A percentile compares a stretch with the other conserved stretches of the same genome.
These are phyloP conservation scores for Saturnispora serradocipensis DNA, from an alignment of 805 yeast species.

Conservation along the genomic window DNA sequence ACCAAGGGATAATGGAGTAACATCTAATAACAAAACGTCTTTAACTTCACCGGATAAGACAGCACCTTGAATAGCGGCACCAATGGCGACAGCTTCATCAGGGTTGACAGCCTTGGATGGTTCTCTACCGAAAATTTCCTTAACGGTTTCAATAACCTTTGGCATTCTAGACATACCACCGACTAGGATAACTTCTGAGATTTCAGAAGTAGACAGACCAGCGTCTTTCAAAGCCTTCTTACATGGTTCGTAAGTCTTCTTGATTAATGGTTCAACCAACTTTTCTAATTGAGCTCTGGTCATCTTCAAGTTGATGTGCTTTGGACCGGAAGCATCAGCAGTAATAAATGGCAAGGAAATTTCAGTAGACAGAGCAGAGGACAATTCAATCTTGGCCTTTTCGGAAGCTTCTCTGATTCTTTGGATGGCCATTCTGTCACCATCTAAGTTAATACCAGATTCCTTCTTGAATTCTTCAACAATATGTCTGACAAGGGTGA, in stretches of 20 bases:
- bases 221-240: constrained; percentile 71
- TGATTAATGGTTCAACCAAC: constrained; percentile 56
- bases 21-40: constrained; percentile 70
- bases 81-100: constrained; percentile 89
- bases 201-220: constrained; percentile 50
- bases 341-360: constrained; percentile 64
- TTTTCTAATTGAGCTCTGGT: constrained; percentile 62
- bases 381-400: constrained; percentile 63
- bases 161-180: constrained; percentile 95
- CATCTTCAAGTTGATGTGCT: constrained; percentile 37
- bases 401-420: constrained; percentile 77
- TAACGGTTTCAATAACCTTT: constrained; percentile 56
- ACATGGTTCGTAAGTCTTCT: constrained; percentile 64
- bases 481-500: constrained; percentile 71
- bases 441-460: constrained; percentile 44
- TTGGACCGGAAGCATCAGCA: constrained; percentile 32
- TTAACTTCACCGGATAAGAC: constrained; percentile 74
- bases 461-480: constrained; percentile 47
- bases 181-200: constrained; percentile 68
- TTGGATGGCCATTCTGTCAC: constrained; percentile 53
- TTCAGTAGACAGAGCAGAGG: constrained; percentile 52
- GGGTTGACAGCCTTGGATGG: constrained; percentile 75
- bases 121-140: constrained; percentile 46
- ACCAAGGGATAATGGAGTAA: constrained; percentile 85
- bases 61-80: constrained; percentile 89